phyloP scores from a whole-genome alignment of 345 rosid species.

The Linum lewisii region DNA sequence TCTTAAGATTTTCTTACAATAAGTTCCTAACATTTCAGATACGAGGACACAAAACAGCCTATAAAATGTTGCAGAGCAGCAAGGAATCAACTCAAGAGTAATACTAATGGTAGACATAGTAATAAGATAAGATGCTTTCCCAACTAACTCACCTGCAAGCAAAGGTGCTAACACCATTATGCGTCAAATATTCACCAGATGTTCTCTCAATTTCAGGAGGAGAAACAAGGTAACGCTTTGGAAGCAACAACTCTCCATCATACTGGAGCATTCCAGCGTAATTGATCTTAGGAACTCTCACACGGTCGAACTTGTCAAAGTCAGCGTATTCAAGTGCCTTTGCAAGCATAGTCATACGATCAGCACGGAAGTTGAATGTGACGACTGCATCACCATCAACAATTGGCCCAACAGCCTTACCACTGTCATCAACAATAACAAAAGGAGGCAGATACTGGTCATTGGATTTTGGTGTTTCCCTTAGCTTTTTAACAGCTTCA shows the following conservation, averaged over 20 bases:
- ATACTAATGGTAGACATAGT: too few relatives aligned
- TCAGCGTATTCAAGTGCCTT: conserved; percentile 87
- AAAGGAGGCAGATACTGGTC: conserved; percentile 92
- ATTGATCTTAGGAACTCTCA: conserved; percentile 68
- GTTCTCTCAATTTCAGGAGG: conserved; percentile 98
- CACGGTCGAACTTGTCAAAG: conserved; percentile 88
- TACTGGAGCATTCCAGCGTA: conserved; percentile 99
- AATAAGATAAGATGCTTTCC: background rate
- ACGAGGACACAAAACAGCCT: background rate
- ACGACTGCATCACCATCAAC: conserved; percentile 96
- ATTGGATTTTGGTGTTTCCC: conserved; percentile 55
- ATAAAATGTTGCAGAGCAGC: background rate
- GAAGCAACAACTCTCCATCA: conserved; percentile 91
- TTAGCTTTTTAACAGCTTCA: conserved; percentile 83
- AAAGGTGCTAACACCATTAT: conserved; percentile 71
- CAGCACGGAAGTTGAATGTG: conserved; percentile 87
- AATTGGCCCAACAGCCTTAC: conserved; percentile 78
- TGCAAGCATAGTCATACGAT: conserved; percentile 91
- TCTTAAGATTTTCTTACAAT: too few relatives aligned
- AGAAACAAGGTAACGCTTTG: conserved; percentile 76
- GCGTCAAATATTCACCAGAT: conserved; percentile 84
- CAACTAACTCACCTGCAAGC: conserved; percentile 75
- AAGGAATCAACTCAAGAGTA: background rate
- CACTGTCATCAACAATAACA: conserved; percentile 71
- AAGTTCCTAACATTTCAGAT: too few relatives aligned